Evolutionary conservation across 108 stramenopile genomes (phyloP), one percentile per base, ranked within the genome.

Genomic region (Bacterosira constricta): DNA sequence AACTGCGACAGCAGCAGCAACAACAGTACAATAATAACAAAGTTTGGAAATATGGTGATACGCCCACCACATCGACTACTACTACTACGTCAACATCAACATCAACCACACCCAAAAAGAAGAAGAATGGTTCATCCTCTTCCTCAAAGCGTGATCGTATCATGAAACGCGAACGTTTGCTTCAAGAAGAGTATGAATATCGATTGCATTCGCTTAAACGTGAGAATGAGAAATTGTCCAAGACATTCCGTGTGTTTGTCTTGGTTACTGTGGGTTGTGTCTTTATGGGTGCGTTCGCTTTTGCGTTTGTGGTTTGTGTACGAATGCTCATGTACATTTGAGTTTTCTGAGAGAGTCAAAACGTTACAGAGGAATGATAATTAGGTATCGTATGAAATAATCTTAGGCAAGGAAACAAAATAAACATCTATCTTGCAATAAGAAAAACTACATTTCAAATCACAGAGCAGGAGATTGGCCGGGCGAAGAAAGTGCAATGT

Each of bases 141-240:
- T n/a, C n/a, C n/a, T n/a, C n/a, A n/a, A 36, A 54, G 15, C 63
- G 51, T 31, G 76, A 77, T 57, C 38, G 44, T 44, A 46, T 36
- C 13, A 69, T 77, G 68, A 53, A 62, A 47, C 61, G 68, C 1
- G 68, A 77, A 30, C 67, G 76, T 27, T 37, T 77, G 18, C 37
- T 77, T 8, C 67, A 77, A 32, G 76, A 77, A 41, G 67, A 68
- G 44, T 69, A 64, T 38, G 76, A 77, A 41, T 77, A 67, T 46
- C 60, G 54, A 39, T 29, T 77, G 26, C 62, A 36, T 47, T 34
- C 41, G 15, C 23, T 69, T 4, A 53, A 50, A 31, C 39, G 50
- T 25, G 63, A 69, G 61, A 63, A 77, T 57, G 61, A 69, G 32
- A 23, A 20, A 32, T 34, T 69, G 26, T 36, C 60, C 23, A 77